Evolutionary conservation across 2,329 filamentous ascomycete species (phyloP), one percentile per base, ranked within the genome.

Genomic region (Venturia oleaginea): DNA sequence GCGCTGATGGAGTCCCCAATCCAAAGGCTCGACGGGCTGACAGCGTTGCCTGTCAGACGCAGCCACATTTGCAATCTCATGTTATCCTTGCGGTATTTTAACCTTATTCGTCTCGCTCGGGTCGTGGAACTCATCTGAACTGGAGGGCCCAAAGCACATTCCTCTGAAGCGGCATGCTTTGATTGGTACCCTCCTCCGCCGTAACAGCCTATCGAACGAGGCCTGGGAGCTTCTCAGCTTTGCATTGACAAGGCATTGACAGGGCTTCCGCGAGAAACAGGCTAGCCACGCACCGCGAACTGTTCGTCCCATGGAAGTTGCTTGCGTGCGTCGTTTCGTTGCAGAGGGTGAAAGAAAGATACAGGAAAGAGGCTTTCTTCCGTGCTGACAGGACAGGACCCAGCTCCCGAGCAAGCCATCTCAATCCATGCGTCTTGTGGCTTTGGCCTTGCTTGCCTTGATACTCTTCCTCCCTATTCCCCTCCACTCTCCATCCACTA

Each of bases 371-470:
- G 34, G 22, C 32, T 22, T 22, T 43, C 22, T 57, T 40, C 62
- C 62, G 62, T 63, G 62, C 51, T 63, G 62, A 63, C 62, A 19
- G 2, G 10, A 59, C 62, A 27, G 32, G 48, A 63, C 61, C 42
- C 37, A 55, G 42, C 22, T 63, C 30, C 22, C 62, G 30, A 37
- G 34, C 62, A 37, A 37, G 32, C 42, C 48, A 27, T 22, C 15
- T 34, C 51, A n/a, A 57, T 57, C 51, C 51, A 57, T 57, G 51
- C 51, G 51, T 30, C 51, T 55, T 34, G 51, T 13, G 51, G 27
- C 51, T 55, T 55, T 32, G 13, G 30, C 51, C 51, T 57, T 57
- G 51, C 51, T 57, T 57, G 51, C 51, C 30, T 57, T 5, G 51
- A 32, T 57, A 57, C 51, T 10, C 30, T 34, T 57, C 51, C 51